phyloP scores from a whole-genome alignment of 1,284 basidiomycete species.

The Trametes hirsuta region DNA sequence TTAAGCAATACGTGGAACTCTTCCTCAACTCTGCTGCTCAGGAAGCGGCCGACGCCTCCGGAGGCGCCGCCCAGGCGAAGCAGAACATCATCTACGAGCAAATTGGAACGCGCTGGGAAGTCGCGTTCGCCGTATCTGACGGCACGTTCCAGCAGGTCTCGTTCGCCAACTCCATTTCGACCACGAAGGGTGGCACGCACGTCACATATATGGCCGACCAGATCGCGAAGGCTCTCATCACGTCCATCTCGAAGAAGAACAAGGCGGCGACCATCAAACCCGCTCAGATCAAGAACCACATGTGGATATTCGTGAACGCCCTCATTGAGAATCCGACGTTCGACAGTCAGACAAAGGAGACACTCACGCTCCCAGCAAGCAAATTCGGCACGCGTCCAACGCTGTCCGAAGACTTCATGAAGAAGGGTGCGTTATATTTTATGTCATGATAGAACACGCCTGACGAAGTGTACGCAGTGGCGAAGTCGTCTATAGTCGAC shows the following conservation, averaged over 20 bases:
- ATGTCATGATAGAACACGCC: background rate
- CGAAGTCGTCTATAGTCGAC: constrained; percentile 91
- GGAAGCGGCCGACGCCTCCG: constrained; percentile 65
- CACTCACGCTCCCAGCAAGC: constrained; percentile 83
- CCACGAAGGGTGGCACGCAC: constrained; percentile 96
- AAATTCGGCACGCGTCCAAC: constrained; percentile 91
- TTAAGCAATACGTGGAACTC: constrained; percentile 98
- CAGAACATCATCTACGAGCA: constrained; percentile 85
- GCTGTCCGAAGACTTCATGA: constrained; percentile 92
- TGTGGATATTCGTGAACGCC: constrained; percentile 98
- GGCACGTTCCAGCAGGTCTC: constrained; percentile 93
- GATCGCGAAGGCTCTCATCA: constrained; percentile 82
- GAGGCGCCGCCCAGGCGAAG: constrained; percentile 78
- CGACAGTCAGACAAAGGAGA: constrained; percentile 99
- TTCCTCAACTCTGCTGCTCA: constrained; percentile 80
- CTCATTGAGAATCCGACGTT: constrained; percentile 98
- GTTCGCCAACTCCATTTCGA: constrained; percentile 98
- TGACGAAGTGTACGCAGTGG: constrained; percentile 52
- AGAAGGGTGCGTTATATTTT: constrained; percentile 71
- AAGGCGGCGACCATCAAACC: constrained; percentile 93
- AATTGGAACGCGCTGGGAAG: constrained; percentile 87
- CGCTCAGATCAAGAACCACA: constrained; percentile 94
- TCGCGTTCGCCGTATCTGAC: constrained; percentile 94
- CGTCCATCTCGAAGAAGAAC: constrained; percentile 94
- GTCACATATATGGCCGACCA: constrained; percentile 89